phyloP scores from a whole-genome alignment of 2,329 filamentous ascomycete genomes.

The Trichoderma simmonsii region DNA sequence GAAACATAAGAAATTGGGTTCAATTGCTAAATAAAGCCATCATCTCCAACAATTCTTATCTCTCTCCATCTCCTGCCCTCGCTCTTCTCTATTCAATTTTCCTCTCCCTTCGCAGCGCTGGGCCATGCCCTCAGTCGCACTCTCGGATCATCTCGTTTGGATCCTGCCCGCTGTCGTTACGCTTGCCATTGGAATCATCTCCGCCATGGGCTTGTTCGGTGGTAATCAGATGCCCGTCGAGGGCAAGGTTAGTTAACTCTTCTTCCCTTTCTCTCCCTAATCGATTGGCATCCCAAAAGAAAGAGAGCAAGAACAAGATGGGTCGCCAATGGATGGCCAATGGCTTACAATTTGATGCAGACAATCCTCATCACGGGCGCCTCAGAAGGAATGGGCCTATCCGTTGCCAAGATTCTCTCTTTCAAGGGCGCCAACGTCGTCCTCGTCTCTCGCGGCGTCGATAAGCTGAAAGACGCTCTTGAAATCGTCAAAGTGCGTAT shows the following conservation, averaged over 20 bases:
- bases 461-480: slow-evolving; percentile 71
- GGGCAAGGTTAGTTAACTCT: slow-evolving; percentile 61
- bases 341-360: slow-evolving; percentile 41
- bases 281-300: background rate
- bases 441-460: slow-evolving; percentile 73
- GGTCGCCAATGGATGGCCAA: background rate
- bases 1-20: background rate
- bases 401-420: slow-evolving; percentile 70
- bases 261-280: too few relatives aligned
- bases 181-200: slow-evolving; percentile 30
- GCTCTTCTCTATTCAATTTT: background rate
- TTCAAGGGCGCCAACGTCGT: slow-evolving; percentile 82
- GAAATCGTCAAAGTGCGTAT: slow-evolving; percentile 57
- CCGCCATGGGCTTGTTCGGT: slow-evolving; percentile 65
- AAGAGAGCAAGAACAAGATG: background rate
- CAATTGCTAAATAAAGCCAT: background rate
- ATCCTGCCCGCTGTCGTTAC: slow-evolving; percentile 33
- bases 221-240: slow-evolving; percentile 80
- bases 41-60: background rate
- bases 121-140: slow-evolving; percentile 16
- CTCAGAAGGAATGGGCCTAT: slow-evolving; percentile 87
- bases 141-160: slow-evolving; percentile 21
- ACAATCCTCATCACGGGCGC: slow-evolving; percentile 87
- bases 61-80: background rate
- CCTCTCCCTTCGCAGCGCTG: background rate